A percentile compares a stretch with the other conserved stretches of the same genome.
Conservation (phyloP, 805 yeast genomes). For the Blastobotrys chiropterorum region DNA sequence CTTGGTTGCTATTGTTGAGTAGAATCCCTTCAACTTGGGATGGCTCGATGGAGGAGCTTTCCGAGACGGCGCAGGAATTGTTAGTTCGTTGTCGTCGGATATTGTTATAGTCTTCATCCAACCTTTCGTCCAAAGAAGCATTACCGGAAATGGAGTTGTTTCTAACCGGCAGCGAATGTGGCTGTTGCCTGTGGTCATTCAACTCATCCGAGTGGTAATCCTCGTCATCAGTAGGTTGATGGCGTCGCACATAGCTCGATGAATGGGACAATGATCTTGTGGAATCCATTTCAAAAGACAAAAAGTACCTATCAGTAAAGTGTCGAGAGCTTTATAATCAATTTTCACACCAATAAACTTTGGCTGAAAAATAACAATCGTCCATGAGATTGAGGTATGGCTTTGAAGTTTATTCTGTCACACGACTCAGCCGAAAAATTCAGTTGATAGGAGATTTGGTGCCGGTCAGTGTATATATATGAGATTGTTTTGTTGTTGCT, state of each 20-base stretch:
- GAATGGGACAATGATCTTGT: not conserved
- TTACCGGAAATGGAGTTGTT: not conserved
- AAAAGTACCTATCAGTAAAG: not conserved
- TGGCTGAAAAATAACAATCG: not conserved
- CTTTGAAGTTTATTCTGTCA: not conserved
- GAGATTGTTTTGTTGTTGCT: not conserved
- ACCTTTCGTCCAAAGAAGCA: not conserved
- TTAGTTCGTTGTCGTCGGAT: not conserved
- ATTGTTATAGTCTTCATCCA: not conserved
- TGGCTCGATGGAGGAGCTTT: constrained; percentile 14
- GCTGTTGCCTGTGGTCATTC: constrained; percentile 45
- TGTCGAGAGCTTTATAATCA: not conserved
- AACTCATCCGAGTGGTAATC: constrained; percentile 25
- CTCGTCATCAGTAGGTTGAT: not conserved
- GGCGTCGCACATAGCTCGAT: not conserved
- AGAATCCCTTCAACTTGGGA: constrained; percentile 18
- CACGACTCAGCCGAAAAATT: not conserved
- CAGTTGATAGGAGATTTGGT: not conserved
- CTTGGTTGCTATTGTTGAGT: constrained; percentile 10
- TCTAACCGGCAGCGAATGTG: constrained; percentile 37
- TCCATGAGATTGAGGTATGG: not conserved
- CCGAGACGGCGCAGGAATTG: constrained; percentile 20
- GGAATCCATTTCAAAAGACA: not conserved
- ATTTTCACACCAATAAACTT: not conserved
- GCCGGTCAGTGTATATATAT: no score